Conservation (phyloP, 495 filamentous ascomycete genomes). For the Parachaetomium inaequale region DNA sequence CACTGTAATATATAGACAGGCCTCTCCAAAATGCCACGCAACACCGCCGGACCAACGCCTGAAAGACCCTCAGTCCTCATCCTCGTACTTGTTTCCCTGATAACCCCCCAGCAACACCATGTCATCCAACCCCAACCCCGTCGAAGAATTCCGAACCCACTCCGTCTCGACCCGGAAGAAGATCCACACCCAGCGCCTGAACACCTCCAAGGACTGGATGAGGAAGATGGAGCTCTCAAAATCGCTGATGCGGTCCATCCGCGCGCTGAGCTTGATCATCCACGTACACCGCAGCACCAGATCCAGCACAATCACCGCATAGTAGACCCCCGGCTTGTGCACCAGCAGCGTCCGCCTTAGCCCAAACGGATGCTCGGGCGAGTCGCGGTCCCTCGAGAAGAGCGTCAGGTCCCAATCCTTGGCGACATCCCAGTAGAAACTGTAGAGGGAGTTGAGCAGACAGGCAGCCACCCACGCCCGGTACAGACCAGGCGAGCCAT, state of each 20-base stretch:
- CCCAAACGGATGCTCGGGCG: slow-evolving; percentile 68
- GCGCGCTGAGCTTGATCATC: slow-evolving; percentile 76
- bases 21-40: background rate
- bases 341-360: slow-evolving; percentile 71
- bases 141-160: slow-evolving; percentile 56
- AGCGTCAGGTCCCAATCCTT: slow-evolving; percentile 95
- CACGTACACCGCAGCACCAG: slow-evolving; percentile 82
- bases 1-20: background rate
- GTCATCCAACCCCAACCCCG: slow-evolving; percentile 40
- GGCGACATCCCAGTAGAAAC: slow-evolving; percentile 96
- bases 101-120: slow-evolving; percentile 44
- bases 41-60: background rate
- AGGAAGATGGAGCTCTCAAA: slow-evolving; percentile 80
- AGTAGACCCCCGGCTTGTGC: slow-evolving; percentile 66
- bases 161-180: slow-evolving; percentile 94
- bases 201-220: slow-evolving; percentile 81
- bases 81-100: slow-evolving; percentile 39
- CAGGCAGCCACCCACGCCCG: slow-evolving; percentile 57
- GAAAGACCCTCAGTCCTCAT: slow-evolving; percentile 34
- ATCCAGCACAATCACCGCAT: slow-evolving; percentile 74
- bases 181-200: slow-evolving; percentile 91
- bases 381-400: slow-evolving; percentile 51
- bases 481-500: slow-evolving; percentile 45
- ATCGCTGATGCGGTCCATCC: slow-evolving; percentile 76
- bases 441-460: slow-evolving; percentile 79